Evolutionary conservation across 345 rosid species (phyloP).

Genomic region (Corymbia maculata): DNA sequence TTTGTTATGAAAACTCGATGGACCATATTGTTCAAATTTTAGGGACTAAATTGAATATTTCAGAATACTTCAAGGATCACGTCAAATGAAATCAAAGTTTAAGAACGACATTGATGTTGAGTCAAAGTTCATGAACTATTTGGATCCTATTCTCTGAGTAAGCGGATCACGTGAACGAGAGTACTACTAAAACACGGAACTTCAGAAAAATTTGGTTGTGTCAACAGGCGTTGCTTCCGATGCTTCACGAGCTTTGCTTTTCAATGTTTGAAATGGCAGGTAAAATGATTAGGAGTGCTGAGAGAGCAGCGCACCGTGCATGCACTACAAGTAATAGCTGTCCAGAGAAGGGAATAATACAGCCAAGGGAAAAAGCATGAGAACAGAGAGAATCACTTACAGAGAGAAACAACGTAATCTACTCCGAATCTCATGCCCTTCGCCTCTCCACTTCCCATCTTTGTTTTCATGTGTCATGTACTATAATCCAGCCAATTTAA

Average conservation of each 20-base stretch:
- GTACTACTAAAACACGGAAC: neutral
- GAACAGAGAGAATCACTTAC: neutral
- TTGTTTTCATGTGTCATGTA: neutral
- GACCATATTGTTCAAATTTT: neutral
- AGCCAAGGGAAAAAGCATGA: neutral
- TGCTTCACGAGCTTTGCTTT: neutral
- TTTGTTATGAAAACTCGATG: neutral
- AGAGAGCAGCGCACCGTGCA: neutral
- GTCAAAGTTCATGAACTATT: accelerated
- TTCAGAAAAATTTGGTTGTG: neutral
- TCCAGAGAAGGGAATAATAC: neutral
- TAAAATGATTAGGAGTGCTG: neutral
- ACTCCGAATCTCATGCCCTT: neutral
- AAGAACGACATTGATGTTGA: accelerated
- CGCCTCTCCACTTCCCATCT: neutral
- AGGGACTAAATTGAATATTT: neutral
- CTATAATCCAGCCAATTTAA: neutral
- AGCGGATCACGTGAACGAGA: neutral
- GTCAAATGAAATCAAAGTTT: neutral
- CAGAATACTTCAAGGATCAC: accelerated
- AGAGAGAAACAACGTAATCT: neutral
- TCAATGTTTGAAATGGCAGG: neutral
- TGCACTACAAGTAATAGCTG: neutral
- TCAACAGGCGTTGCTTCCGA: neutral
- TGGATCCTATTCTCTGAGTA: neutral